Percentiles rank a stretch among this genome's conserved stretches.
phyloP scores from a whole-genome alignment of 1,284 basidiomycete genomes.

The Ceratobasidium sp. region DNA sequence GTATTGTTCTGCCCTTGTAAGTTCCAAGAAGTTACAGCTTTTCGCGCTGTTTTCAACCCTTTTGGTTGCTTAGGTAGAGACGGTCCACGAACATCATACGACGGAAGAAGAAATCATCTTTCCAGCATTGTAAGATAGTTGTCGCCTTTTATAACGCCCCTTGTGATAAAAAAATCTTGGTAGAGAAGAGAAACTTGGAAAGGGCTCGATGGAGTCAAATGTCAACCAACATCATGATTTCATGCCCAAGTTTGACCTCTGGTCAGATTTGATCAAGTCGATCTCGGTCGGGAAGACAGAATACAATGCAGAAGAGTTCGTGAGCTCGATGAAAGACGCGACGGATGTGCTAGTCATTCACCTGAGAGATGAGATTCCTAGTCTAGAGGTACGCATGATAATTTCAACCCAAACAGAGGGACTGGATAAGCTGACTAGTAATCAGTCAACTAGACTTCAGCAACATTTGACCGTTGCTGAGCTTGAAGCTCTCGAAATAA shows the following conservation, averaged over 20 bases:
- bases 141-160: neutral
- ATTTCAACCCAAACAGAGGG: too few species aligned
- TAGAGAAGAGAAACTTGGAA: constrained; percentile 32
- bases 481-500: neutral
- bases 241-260: constrained; percentile 24
- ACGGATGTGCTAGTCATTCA: constrained; percentile 10
- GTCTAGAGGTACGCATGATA: neutral
- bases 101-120: constrained; percentile 19
- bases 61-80: neutral
- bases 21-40: neutral
- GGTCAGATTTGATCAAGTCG: neutral
- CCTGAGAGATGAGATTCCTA: constrained; percentile 27
- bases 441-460: neutral
- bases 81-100: constrained; percentile 18
- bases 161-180: neutral
- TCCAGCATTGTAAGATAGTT: constrained; percentile 7
- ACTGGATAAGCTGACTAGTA: neutral
- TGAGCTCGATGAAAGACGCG: neutral
- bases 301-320: constrained; percentile 3
- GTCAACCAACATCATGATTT: constrained; percentile 27
- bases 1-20: constrained; percentile 14
- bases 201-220: constrained; percentile 28
- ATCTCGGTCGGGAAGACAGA: constrained; percentile 1
- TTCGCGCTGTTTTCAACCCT: neutral
- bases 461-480: too few species aligned